These are phyloP conservation scores for Debaryomyces nepalensis DNA, from an alignment of 1,139 yeast species.

Conservation along the genomic window DNA sequence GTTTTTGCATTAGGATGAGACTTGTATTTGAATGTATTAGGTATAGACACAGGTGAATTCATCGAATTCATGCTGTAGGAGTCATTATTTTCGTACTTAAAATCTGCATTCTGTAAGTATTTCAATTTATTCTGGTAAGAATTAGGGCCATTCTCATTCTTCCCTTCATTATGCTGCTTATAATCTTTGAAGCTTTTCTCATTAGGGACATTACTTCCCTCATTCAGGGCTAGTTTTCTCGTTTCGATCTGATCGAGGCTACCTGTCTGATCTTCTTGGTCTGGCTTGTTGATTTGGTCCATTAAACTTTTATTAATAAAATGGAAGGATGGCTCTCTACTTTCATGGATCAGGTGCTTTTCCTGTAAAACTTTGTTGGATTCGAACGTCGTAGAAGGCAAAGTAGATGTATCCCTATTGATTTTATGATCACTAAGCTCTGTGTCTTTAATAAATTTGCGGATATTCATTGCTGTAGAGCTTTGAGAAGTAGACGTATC, in stretches of 20 bases:
- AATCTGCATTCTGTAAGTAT: conserved; percentile 41
- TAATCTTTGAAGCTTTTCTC: too few relatives aligned
- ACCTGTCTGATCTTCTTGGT: neutral
- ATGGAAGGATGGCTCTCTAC: conserved; percentile 9
- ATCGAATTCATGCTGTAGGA: conserved; percentile 13
- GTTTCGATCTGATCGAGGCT: neutral
- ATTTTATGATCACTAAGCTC: conserved; percentile 27
- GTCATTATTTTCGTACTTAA: conserved; percentile 27
- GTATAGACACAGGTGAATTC: conserved; percentile 40
- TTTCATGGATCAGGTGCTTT: conserved; percentile 6
- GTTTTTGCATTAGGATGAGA: conserved; percentile 53
- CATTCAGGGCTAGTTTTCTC: neutral
- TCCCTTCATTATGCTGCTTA: neutral
- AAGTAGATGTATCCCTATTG: conserved; percentile 12
- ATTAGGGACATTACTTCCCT: neutral
- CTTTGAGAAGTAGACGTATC: conserved; percentile 27
- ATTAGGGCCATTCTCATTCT: conserved; percentile 11
- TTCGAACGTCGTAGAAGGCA: conserved; percentile 12
- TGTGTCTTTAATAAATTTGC: conserved; percentile 30
- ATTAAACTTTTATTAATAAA: conserved; percentile 12
- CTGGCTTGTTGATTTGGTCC: conserved; percentile 8
- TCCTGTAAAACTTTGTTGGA: conserved; percentile 1
- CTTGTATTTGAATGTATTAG: conserved; percentile 52
- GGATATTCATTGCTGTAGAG: conserved; percentile 30
- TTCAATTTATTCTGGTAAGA: conserved; percentile 39